These are phyloP conservation scores for Dacryopinax spathularia DNA, from an alignment of 768 basidiomycete genomes.

Conservation along the genomic window DNA sequence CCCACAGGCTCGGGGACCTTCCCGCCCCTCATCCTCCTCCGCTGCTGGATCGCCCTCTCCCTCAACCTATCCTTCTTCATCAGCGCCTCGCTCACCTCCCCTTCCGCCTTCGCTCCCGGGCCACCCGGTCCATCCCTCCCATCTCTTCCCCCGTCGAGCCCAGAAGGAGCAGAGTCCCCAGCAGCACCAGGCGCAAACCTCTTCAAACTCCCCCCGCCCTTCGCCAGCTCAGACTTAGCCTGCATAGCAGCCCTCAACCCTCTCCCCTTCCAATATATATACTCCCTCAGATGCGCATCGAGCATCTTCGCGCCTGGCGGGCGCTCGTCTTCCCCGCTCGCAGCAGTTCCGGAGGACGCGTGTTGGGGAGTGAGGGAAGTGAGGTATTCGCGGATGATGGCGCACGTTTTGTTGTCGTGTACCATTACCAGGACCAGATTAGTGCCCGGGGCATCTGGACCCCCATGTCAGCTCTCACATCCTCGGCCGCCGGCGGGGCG, in stretches of 20 bases:
- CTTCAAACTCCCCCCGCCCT: constrained; percentile 13
- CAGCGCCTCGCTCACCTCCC: constrained; percentile 53
- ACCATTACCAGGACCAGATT: constrained; percentile 83
- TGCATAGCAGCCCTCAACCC: not conserved
- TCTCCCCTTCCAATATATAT: constrained; percentile 71
- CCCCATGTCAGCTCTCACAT: not conserved
- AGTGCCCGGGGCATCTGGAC: constrained; percentile 34
- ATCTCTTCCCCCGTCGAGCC: too few species aligned
- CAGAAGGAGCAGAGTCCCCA: too few species aligned
- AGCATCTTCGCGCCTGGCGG: constrained; percentile 61
- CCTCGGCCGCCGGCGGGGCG: constrained; percentile 17
- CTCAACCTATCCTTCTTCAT: constrained; percentile 60
- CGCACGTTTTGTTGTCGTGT: constrained; percentile 59
- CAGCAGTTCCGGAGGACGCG: constrained; percentile 16
- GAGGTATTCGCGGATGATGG: constrained; percentile 66
- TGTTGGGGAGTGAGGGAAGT: constrained; percentile 45
- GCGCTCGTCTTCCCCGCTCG: not conserved
- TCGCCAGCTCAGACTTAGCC: not conserved
- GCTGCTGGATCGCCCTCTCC: constrained; percentile 32
- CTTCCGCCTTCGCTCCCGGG: constrained; percentile 15
- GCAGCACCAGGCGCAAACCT: constrained; percentile 6
- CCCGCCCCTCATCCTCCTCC: constrained; percentile 67
- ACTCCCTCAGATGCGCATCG: constrained; percentile 52
- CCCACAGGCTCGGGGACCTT: constrained; percentile 19
- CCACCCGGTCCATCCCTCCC: not conserved